Percentiles rank a stretch among this genome's conserved stretches.
Evolutionary conservation across 768 basidiomycete genomes (phyloP).

Genomic region (Kwoniella newhampshirensis): DNA sequence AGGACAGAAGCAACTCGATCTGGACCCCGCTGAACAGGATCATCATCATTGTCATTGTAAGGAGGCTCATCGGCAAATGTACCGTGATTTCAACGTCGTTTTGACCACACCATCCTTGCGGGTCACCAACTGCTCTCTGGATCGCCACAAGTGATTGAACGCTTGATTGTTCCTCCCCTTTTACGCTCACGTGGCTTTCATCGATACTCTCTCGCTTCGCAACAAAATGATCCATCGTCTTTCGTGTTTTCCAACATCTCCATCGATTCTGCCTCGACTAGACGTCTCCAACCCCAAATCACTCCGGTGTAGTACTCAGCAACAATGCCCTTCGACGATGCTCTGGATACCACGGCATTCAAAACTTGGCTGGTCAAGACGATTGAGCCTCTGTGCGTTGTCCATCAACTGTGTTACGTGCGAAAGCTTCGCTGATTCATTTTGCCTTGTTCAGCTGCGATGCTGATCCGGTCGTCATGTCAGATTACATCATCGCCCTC

Average conservation of each 20-base stretch:
- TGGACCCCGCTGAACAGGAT: no score
- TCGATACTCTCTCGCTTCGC: not conserved
- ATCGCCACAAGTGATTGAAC: no score
- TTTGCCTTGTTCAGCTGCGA: constrained; percentile 67
- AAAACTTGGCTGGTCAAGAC: constrained; percentile 85
- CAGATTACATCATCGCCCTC: constrained; percentile 90
- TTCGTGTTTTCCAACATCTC: not conserved
- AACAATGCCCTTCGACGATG: constrained; percentile 47
- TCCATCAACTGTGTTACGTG: not conserved
- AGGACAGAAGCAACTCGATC: no score
- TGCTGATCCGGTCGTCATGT: constrained; percentile 88
- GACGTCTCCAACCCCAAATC: not conserved
- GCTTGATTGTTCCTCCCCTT: no score
- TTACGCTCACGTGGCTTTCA: no score
- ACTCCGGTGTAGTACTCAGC: constrained; percentile 5
- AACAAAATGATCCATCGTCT: not conserved
- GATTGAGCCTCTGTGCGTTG: constrained; percentile 83
- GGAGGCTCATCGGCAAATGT: no score
- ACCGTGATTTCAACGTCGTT: no score
- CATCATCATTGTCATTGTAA: no score
- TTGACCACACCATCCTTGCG: no score
- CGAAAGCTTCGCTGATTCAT: constrained; percentile 6
- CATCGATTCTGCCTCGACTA: not conserved
- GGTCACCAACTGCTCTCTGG: no score
- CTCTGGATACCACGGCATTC: constrained; percentile 59